Evolutionary conservation across 2,329 filamentous ascomycete genomes (phyloP).

Genomic region (Penicillium sp.): DNA sequence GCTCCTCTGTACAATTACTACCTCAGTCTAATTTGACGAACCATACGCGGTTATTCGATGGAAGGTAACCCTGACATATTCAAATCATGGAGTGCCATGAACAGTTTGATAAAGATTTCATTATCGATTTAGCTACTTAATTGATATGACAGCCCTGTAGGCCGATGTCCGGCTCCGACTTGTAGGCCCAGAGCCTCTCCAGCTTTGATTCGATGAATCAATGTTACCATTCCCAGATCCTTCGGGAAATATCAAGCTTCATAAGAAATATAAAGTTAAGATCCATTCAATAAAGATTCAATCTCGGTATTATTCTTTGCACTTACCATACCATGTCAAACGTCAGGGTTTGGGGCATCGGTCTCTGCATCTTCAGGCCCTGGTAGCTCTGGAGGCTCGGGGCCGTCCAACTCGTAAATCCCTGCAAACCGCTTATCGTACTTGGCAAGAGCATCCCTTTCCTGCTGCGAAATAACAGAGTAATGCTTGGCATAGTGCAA

Average conservation of each 20-base stretch:
- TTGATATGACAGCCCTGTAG: neutral
- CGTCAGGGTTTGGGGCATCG: neutral
- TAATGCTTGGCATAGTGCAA: neutral
- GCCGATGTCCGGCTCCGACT: neutral
- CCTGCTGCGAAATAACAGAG: neutral
- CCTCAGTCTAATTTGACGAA: slow-evolving; percentile 6
- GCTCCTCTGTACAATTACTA: slow-evolving; percentile 8
- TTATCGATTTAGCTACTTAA: neutral
- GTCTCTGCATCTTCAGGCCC: neutral
- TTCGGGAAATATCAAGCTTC: neutral
- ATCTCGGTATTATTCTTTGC: neutral
- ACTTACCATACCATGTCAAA: neutral
- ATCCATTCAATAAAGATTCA: neutral
- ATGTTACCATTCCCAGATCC: too few species aligned
- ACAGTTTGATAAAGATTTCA: neutral
- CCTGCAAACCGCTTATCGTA: neutral
- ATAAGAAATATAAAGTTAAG: neutral
- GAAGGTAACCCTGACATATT: neutral
- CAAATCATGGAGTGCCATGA: neutral
- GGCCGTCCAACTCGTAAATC: neutral
- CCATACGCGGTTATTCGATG: neutral
- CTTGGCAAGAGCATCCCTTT: neutral
- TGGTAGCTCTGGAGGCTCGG: neutral
- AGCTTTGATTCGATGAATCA: neutral
- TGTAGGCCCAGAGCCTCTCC: neutral